These are phyloP conservation scores for Rhamnella rubrinervis DNA, from an alignment of 331 rosid species.

Conservation along the genomic window DNA sequence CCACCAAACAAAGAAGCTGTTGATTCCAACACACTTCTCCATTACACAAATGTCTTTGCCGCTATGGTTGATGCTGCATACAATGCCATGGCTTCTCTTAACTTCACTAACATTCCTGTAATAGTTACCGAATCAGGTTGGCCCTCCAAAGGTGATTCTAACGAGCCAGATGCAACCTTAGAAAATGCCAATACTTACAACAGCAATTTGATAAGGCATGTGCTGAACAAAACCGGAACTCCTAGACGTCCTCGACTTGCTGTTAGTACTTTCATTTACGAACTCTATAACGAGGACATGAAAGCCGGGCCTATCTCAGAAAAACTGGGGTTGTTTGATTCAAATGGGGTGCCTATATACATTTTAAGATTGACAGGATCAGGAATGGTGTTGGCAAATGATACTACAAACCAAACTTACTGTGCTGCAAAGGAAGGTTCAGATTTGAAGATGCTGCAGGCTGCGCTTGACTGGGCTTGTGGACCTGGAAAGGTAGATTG, in stretches of 20 bases:
- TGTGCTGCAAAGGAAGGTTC: constrained; percentile 75
- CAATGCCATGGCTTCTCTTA: constrained; percentile 76
- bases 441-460: constrained; percentile 84
- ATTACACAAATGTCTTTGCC: constrained; percentile 88
- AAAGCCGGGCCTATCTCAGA: constrained; percentile 75
- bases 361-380: constrained; percentile 73
- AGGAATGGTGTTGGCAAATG: constrained; percentile 73
- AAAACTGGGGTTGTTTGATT: constrained; percentile 87
- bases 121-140: constrained; percentile 92
- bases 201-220: constrained; percentile 84
- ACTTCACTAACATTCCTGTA: constrained; percentile 72
- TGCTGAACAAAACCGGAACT: constrained; percentile 84
- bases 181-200: constrained; percentile 92
- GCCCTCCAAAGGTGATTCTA: constrained; percentile 79
- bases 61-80: constrained; percentile 90
- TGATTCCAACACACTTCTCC: constrained; percentile 83
- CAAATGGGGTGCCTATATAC: constrained; percentile 74
- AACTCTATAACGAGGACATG: constrained; percentile 82
- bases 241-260: constrained; percentile 82
- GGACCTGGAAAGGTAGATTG: constrained; percentile 96
- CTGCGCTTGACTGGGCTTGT: constrained; percentile 98
- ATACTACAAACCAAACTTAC: constrained; percentile 70
- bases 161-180: constrained; percentile 83
- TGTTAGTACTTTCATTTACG: constrained; percentile 80
- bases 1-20: constrained; percentile 80